phyloP scores from a whole-genome alignment of 768 basidiomycete species.

The Lepiota brunneoincarnata region DNA sequence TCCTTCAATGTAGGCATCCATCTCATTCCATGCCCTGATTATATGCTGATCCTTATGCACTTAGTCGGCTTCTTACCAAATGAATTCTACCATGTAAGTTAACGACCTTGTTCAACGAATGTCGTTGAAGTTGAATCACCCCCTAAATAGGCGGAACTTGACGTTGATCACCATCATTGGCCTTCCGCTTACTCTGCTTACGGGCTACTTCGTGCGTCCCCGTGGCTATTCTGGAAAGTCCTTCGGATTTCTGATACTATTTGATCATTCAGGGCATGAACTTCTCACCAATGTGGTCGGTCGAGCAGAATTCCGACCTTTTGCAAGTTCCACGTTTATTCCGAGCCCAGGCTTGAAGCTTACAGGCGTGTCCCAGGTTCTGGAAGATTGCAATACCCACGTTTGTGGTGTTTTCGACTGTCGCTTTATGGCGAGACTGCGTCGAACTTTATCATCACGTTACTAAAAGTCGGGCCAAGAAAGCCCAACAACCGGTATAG shows the following conservation, averaged over 20 bases:
- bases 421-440: too few relatives aligned
- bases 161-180: slow-evolving; percentile 71
- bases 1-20: slow-evolving; percentile 43
- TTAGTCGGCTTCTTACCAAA: slow-evolving; percentile 70
- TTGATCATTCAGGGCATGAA: slow-evolving; percentile 56
- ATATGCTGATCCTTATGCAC: slow-evolving; percentile 2
- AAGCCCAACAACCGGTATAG: slow-evolving; percentile 26
- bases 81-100: slow-evolving; percentile 71
- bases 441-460: too few relatives aligned
- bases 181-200: slow-evolving; percentile 66
- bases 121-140: neutral
- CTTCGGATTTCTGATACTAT: neutral
- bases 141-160: slow-evolving; percentile 49
- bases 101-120: neutral
- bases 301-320: slow-evolving; percentile 41
- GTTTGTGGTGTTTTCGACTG: too few relatives aligned
- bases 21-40: neutral
- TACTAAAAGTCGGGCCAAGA: slow-evolving; percentile 34
- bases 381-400: too few relatives aligned
- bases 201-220: slow-evolving; percentile 57
- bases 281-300: too few relatives aligned
- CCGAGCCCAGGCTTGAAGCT: neutral
- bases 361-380: slow-evolving; percentile 29
- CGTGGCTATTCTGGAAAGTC: neutral
- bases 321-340: slow-evolving; percentile 31